Evolutionary conservation across 1,284 basidiomycete genomes (phyloP).

Genomic region (Xerocomus nothofagi): DNA sequence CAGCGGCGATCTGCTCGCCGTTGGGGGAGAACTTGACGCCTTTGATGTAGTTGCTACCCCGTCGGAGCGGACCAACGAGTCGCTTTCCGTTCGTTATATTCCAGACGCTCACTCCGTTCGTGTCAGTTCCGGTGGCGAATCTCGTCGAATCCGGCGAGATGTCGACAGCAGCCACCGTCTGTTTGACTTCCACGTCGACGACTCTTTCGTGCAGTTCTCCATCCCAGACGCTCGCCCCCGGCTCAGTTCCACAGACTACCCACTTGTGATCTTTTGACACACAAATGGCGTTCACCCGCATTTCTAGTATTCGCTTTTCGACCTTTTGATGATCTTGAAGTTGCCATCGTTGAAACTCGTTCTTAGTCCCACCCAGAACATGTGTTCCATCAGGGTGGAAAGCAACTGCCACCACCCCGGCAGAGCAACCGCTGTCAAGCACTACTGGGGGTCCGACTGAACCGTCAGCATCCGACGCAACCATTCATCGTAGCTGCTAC

Average conservation of each 20-base stretch:
- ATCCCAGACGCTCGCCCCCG: background rate
- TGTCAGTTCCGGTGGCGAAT: background rate
- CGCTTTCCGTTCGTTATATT: background rate
- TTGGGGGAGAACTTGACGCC: background rate
- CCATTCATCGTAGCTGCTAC: no score
- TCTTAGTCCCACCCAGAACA: background rate
- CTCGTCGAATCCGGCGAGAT: background rate
- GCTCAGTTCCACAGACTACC: background rate
- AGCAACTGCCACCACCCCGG: background rate
- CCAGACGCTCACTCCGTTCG: background rate
- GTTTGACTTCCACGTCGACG: background rate
- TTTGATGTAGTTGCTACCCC: accelerated
- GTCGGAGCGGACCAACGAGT: background rate
- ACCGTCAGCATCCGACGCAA: no score
- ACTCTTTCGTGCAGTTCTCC: background rate
- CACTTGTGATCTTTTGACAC: background rate
- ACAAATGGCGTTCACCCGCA: background rate
- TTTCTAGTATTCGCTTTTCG: no score
- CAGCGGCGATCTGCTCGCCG: background rate
- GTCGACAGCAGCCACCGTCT: background rate
- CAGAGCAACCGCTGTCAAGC: no score
- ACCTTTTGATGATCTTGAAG: background rate
- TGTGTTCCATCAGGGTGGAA: background rate
- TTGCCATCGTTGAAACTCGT: background rate
- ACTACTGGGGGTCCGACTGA: no score